Percentiles rank a stretch among this genome's conserved stretches.
These are phyloP conservation scores for Apiospora kogelbergensis DNA, from an alignment of 2,329 filamentous ascomycete species.

Conservation along the genomic window DNA sequence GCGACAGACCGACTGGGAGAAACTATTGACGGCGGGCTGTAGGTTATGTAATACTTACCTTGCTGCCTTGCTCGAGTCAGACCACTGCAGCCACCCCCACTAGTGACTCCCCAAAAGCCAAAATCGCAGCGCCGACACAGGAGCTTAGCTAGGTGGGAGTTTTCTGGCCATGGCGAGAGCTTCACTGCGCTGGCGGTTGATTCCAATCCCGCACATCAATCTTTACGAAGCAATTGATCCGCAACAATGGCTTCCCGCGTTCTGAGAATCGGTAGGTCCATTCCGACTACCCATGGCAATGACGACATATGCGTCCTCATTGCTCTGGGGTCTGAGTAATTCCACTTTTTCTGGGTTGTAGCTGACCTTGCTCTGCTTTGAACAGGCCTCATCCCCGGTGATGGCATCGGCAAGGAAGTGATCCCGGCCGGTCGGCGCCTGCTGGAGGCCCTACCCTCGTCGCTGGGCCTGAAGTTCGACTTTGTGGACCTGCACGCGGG, in stretches of 20 bases:
- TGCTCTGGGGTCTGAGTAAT: too few species aligned
- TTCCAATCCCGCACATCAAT: not conserved
- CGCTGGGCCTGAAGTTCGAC: conserved; percentile 88
- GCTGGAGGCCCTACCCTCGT: conserved; percentile 89
- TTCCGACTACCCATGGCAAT: not conserved
- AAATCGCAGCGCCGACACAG: not conserved
- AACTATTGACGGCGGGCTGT: not conserved
- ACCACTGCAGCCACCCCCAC: not conserved
- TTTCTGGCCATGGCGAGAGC: conserved; percentile 14
- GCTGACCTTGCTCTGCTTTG: not conserved
- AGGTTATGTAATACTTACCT: not conserved
- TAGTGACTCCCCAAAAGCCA: not conserved
- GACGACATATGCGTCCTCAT: not conserved
- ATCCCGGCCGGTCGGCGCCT: conserved; percentile 91
- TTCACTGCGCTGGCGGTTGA: conserved; percentile 9
- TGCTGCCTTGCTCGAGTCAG: not conserved
- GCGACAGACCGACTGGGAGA: too few species aligned
- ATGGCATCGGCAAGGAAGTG: conserved; percentile 98
- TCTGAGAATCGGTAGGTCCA: conserved; percentile 63
- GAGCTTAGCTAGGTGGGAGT: not conserved
- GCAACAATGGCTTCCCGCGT: conserved; percentile 59
- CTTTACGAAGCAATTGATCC: conserved; percentile 29
- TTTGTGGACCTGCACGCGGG: conserved; percentile 93
- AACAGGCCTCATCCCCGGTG: conserved; percentile 89
- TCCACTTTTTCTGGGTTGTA: too few species aligned